phyloP scores from a whole-genome alignment of 441 rosid genomes.

The Erodium moschatum region DNA sequence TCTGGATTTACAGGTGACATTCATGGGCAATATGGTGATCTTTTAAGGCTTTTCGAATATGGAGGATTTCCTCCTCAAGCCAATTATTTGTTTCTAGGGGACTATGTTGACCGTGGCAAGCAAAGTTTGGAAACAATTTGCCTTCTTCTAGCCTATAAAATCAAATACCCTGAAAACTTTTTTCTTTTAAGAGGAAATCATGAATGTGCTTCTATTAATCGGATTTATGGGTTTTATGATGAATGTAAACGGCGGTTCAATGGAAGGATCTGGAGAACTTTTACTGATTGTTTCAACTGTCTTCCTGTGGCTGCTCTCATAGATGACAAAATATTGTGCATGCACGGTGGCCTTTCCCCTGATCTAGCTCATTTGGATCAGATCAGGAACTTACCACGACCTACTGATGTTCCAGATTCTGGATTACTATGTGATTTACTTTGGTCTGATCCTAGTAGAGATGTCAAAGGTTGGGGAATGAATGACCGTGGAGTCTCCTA shows the following conservation, averaged over 20 bases:
- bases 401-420: constrained; percentile 55
- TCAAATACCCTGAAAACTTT: constrained; percentile 65
- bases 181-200: constrained; percentile 61
- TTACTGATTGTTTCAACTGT: constrained; percentile 66
- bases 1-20: constrained; percentile 41
- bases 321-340: constrained; percentile 63
- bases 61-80: constrained; percentile 61
- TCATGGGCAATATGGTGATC: constrained; percentile 57
- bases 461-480: constrained; percentile 54
- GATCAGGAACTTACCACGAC: constrained; percentile 47
- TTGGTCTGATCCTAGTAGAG: constrained; percentile 65
- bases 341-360: constrained; percentile 75
- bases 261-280: constrained; percentile 53
- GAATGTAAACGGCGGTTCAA: constrained; percentile 67
- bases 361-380: constrained; percentile 49
- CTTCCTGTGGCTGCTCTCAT: constrained; percentile 63
- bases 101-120: constrained; percentile 71
- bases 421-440: constrained; percentile 65
- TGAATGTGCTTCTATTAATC: constrained; percentile 58
- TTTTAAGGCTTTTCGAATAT: constrained; percentile 55
- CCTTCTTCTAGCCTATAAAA: constrained; percentile 57
- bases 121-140: constrained; percentile 68
- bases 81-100: constrained; percentile 58
- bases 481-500: constrained; percentile 64
- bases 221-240: constrained; percentile 64